Evolutionary conservation across 2,329 filamentous ascomycete species (phyloP), one percentile per base, ranked within the genome.

Genomic region (Drechslerella coelobrocha): DNA sequence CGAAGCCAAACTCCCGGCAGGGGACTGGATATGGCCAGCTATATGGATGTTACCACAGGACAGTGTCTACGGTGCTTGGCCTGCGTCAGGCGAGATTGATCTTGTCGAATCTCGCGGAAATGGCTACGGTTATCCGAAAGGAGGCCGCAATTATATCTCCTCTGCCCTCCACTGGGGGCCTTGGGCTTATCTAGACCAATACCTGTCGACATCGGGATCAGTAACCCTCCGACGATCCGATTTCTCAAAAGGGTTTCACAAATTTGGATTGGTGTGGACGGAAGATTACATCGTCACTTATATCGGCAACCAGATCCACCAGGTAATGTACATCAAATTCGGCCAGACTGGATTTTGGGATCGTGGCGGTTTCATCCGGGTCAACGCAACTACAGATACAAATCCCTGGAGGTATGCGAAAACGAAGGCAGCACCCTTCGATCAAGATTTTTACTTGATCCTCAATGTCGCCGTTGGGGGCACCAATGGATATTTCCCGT

Each of bases 11-110:
- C 75, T 85, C 73, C 83, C 84, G 5, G 76, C 76, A 31, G 83
- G 84, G 2, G 82, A 85, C 74, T 85, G 84, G 84, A 76, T 85
- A 23, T 85, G 83, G 83, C 83, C 81, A 27, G 79, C 79, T 1
- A 81, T 82, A 51, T 75, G 80, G 81, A 83, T 84, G 81, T 81
- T 84, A 80, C 83, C 83, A 3, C 78, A 80, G 72, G 76, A 81
- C 43, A 77, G 77, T 12, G 78, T 77, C 2, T 85, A 85, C 73
- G 83, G 83, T 27, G 73, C 74, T 8, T 85, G 83, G 83, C 83
- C 83, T 6, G 76, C 77, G 24, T 81, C 80, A 65, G 83, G 83
- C 23, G 83, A 85, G 74, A 85, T 85, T 59, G 83, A 85, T 75
- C 82, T 85, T 43, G 79, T 80, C 72, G 82, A 84, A 76, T 77